Evolutionary conservation across 2,329 filamentous ascomycete genomes (phyloP).

Genomic region (Verticillium nonalfalfae): DNA sequence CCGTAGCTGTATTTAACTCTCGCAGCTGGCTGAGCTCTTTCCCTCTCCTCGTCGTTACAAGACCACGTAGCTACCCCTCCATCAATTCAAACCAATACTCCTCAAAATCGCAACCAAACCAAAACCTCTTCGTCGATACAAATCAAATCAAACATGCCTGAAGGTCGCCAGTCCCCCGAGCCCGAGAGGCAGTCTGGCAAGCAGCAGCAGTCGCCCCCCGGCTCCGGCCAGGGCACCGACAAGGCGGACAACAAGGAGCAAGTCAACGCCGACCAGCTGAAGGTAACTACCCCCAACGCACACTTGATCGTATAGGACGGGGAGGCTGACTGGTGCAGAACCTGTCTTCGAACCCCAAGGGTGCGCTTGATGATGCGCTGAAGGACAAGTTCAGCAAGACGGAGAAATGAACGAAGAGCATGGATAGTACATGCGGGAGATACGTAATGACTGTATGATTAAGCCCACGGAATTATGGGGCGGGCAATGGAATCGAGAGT

Average conservation of each 20-base stretch:
- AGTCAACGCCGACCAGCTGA: constrained; percentile 43
- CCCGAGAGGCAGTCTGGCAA: constrained; percentile 60
- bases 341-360: constrained; percentile 60
- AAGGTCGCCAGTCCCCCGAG: constrained; percentile 72
- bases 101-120: background rate
- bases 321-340: constrained; percentile 24
- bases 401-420: constrained; percentile 1
- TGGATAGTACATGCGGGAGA: background rate
- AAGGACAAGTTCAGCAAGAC: constrained; percentile 56
- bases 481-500: background rate
- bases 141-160: constrained; percentile 52
- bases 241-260: constrained; percentile 47
- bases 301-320: background rate
- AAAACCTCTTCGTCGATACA: background rate
- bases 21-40: background rate
- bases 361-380: constrained; percentile 53
- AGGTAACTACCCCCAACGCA: constrained; percentile 35
- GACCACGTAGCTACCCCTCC: background rate
- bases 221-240: constrained; percentile 51
- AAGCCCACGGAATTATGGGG: background rate
- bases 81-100: background rate
- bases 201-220: constrained; percentile 55
- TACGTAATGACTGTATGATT: constrained; percentile 3
- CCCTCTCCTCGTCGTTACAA: background rate
- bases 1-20: background rate